These are phyloP conservation scores for Ocimum tenuiflorum DNA, from an alignment of 257 asterid genomes.

Conservation along the genomic window DNA sequence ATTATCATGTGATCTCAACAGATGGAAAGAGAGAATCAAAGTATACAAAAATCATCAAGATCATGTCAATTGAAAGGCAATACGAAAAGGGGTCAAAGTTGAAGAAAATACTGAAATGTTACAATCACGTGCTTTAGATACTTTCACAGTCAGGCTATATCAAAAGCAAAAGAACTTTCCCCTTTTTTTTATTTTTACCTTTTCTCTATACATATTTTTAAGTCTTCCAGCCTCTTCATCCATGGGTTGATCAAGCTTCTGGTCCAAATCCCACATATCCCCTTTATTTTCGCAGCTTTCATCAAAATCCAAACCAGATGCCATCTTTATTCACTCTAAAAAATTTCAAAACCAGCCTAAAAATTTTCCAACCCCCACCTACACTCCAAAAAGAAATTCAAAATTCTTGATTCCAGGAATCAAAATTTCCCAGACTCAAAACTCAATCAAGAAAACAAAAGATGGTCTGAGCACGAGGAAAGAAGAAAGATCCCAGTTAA, in stretches of 20 bases:
- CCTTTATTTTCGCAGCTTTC: constrained; percentile 62
- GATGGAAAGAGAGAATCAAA: constrained; percentile 1
- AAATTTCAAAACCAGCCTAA: too few species aligned
- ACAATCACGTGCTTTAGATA: neutral
- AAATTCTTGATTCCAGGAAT: too few species aligned
- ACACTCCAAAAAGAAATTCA: too few species aligned
- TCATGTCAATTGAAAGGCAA: constrained; percentile 6
- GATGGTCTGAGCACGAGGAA: too few species aligned
- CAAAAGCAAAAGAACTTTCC: constrained; percentile 3
- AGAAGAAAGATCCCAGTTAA: neutral
- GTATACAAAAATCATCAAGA: constrained; percentile 10
- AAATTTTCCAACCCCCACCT: too few species aligned
- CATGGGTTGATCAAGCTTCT: constrained; percentile 98
- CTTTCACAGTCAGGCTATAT: neutral
- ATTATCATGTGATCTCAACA: neutral
- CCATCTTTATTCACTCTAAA: too few species aligned
- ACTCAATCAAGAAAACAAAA: neutral
- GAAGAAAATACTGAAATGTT: neutral
- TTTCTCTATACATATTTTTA: constrained; percentile 77
- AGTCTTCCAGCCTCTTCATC: constrained; percentile 95
- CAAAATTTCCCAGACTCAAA: neutral
- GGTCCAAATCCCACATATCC: constrained; percentile 94
- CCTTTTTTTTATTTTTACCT: constrained; percentile 43
- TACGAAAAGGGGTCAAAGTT: constrained; percentile 5
- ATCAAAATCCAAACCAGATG: constrained; percentile 48